A percentile compares a stretch with the other conserved stretches of the same genome.
These are phyloP conservation scores for Lichtheimia corymbifera DNA, from an alignment of 371 early-diverging fungal species.

Conservation along the genomic window DNA sequence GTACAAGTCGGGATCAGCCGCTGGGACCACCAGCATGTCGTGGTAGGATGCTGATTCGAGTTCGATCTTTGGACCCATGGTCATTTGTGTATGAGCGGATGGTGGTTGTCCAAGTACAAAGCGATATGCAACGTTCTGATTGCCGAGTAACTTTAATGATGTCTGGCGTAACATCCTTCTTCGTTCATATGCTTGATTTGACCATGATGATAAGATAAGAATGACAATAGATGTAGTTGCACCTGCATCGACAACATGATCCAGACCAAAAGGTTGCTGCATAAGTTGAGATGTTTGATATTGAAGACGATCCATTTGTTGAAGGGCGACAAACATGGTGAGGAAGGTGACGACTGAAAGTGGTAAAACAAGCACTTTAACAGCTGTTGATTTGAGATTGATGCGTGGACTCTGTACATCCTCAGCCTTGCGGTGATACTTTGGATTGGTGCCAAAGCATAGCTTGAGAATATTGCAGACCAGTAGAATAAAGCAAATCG, in stretches of 20 bases:
- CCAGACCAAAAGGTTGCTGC: slow-evolving; percentile 28
- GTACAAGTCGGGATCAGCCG: slow-evolving; percentile 51
- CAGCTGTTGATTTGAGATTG: slow-evolving; percentile 41
- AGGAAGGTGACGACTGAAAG: slow-evolving; percentile 49
- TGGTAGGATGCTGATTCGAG: slow-evolving; percentile 49
- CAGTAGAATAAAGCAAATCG: slow-evolving; percentile 45
- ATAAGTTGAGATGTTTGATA: slow-evolving; percentile 46
- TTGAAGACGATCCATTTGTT: slow-evolving; percentile 47
- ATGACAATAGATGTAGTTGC: slow-evolving; percentile 36
- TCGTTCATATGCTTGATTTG: slow-evolving; percentile 37
- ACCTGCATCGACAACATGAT: slow-evolving; percentile 17
- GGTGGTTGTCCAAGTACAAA: slow-evolving; percentile 63
- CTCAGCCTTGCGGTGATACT: slow-evolving; percentile 43
- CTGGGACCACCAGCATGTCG: slow-evolving; percentile 59
- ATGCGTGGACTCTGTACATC: slow-evolving; percentile 37
- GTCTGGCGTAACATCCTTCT: slow-evolving; percentile 50
- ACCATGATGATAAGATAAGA: slow-evolving; percentile 60
- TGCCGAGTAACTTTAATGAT: slow-evolving; percentile 35
- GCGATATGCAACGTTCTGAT: slow-evolving; percentile 42
- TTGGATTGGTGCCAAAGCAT: slow-evolving; percentile 49
- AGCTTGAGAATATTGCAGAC: slow-evolving; percentile 52
- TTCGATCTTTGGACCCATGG: slow-evolving; percentile 40
- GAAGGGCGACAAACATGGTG: slow-evolving; percentile 51
- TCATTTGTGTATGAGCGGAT: slow-evolving; percentile 36
- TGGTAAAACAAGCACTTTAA: slow-evolving; percentile 51